phyloP scores from a whole-genome alignment of 1,284 basidiomycete species.

The Agaricales sp. region DNA sequence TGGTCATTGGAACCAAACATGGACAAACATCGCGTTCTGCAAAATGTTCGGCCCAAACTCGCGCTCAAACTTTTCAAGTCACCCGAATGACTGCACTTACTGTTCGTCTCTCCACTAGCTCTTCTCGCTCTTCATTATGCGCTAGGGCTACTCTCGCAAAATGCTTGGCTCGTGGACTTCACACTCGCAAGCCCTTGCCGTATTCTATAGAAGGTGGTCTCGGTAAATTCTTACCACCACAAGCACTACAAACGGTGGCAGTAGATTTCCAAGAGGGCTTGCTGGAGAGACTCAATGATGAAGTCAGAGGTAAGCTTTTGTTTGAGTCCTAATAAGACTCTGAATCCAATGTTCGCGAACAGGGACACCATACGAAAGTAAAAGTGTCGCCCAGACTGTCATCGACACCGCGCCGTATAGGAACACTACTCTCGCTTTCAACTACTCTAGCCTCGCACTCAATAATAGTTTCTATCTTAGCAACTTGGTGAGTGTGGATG shows the following conservation, averaged over 20 bases:
- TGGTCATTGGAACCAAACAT: not conserved
- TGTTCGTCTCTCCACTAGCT: not conserved
- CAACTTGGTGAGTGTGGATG: conserved; percentile 58
- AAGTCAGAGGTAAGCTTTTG: conserved; percentile 52
- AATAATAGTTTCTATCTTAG: conserved; percentile 96
- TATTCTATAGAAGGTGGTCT: conserved; percentile 64
- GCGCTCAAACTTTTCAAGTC: not conserved
- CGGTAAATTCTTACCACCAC: conserved; percentile 63
- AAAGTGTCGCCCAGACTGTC: conserved; percentile 66
- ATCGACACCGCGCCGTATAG: conserved; percentile 58
- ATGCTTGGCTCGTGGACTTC: conserved; percentile 30
- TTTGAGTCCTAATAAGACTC: conserved; percentile 4
- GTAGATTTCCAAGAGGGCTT: conserved; percentile 79
- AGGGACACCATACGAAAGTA: conserved; percentile 53
- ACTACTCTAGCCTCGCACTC: conserved; percentile 85
- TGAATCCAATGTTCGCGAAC: conserved; percentile 5
- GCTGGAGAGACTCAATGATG: conserved; percentile 62
- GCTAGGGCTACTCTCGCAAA: conserved; percentile 8
- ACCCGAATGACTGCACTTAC: not conserved
- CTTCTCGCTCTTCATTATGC: conserved; percentile 1
- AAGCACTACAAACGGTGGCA: conserved; percentile 55
- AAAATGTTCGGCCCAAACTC: not conserved
- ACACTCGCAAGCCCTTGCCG: conserved; percentile 45
- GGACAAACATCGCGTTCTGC: not conserved
- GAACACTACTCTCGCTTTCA: conserved; percentile 69